phyloP scores from a whole-genome alignment of 2,329 filamentous ascomycete genomes.

The Fusarium zealandicum region DNA sequence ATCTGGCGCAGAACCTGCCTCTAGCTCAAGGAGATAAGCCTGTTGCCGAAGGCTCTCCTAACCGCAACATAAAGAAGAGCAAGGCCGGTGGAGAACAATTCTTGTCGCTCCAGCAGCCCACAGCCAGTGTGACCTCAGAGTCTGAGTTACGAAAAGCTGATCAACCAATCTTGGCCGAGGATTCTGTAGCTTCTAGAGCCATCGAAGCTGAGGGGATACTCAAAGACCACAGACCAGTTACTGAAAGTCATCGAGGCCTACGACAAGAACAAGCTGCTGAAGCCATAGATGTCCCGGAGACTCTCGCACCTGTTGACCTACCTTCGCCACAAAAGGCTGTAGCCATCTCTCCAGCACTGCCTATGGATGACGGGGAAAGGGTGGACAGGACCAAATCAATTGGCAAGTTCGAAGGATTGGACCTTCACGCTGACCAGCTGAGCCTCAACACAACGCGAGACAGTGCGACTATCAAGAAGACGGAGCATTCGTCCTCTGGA shows the following conservation, averaged over 20 bases:
- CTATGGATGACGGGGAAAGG: slow-evolving; percentile 8
- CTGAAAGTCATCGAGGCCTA: not conserved
- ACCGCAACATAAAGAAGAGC: slow-evolving; percentile 40
- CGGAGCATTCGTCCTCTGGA: not conserved
- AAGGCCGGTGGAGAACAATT: slow-evolving; percentile 9
- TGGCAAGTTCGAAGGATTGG: not conserved
- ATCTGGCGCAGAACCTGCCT: not conserved
- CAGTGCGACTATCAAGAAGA: not conserved
- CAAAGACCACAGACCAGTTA: not conserved
- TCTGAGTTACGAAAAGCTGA: slow-evolving; percentile 5
- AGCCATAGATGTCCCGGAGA: not conserved
- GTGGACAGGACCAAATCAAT: slow-evolving; percentile 13
- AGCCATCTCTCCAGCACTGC: not conserved
- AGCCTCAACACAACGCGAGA: not conserved
- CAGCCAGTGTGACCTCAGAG: slow-evolving; percentile 8
- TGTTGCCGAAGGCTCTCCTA: slow-evolving; percentile 4
- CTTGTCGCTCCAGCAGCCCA: slow-evolving; percentile 6
- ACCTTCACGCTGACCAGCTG: not conserved
- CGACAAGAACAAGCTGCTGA: not conserved
- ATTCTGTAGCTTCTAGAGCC: not conserved
- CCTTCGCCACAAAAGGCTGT: not conserved
- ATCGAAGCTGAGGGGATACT: not conserved
- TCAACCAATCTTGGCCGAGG: not conserved
- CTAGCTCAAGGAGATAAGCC: not conserved
- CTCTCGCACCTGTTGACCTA: not conserved